Conservation (phyloP, 129 eudicot genomes). For the Arctium lappa region DNA sequence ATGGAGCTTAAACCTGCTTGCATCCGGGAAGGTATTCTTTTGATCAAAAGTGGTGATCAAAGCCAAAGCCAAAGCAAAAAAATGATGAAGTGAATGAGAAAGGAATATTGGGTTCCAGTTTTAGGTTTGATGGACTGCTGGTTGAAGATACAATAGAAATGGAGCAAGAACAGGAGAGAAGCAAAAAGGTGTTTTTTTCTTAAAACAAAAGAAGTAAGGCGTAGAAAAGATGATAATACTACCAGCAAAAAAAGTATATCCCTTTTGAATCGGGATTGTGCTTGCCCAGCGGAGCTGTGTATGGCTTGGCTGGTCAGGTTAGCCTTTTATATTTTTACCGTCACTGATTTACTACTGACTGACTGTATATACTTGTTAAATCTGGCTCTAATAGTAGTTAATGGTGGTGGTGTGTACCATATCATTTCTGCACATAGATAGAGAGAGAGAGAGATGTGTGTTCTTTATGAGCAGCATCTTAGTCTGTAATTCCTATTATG, state of each 20-base stretch:
- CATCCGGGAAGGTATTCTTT: conserved; percentile 21
- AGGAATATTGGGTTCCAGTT: neutral
- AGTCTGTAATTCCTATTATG: conserved; percentile 12
- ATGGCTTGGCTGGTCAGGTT: conserved; percentile 2
- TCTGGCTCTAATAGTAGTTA: neutral
- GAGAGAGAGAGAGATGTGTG: neutral
- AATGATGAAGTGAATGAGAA: conserved; percentile 2
- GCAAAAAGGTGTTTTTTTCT: conserved; percentile 1
- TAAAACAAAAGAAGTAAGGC: conserved; percentile 18
- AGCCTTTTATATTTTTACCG: conserved; percentile 3
- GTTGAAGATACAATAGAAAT: conserved; percentile 12
- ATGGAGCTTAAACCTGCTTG: conserved; percentile 21
- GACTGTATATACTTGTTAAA: conserved; percentile 19
- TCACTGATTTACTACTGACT: neutral
- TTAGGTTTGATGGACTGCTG: conserved; percentile 5
- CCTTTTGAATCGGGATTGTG: conserved; percentile 25
- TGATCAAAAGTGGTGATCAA: conserved; percentile 12
- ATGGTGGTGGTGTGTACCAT: conserved; percentile 11
- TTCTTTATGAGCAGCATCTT: neutral
- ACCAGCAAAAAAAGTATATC: conserved; percentile 12
- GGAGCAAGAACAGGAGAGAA: conserved; percentile 22
- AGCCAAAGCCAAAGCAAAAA: neutral
- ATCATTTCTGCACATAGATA: conserved; percentile 4
- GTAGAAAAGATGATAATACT: conserved; percentile 18
- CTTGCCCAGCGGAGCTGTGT: conserved; percentile 29